phyloP scores from a whole-genome alignment of 352 stramenopile species.

The Phytophthora pistaciae region DNA sequence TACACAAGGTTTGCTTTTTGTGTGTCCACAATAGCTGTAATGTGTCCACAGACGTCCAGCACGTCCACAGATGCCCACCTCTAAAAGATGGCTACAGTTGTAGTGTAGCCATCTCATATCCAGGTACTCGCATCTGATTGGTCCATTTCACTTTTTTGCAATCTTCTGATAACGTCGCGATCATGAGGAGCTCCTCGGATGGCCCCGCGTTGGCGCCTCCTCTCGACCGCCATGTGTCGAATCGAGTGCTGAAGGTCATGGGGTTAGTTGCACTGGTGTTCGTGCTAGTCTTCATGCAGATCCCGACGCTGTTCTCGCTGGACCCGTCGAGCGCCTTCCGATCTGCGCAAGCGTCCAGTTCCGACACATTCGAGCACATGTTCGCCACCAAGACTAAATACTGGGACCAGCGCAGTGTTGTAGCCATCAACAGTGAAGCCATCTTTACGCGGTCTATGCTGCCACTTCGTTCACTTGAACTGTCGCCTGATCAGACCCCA shows the following conservation, averaged over 20 bases:
- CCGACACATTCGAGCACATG: conserved; percentile 35
- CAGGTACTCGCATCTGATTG: conserved; percentile 15
- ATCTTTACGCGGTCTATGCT: conserved; percentile 8
- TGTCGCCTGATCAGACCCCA: not conserved
- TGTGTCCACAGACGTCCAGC: not conserved
- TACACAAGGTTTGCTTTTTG: conserved; percentile 6
- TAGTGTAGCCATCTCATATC: conserved; percentile 21
- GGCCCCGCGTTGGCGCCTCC: not conserved
- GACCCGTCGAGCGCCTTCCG: conserved; percentile 1
- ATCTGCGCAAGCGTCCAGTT: conserved; percentile 1
- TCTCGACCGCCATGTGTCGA: not conserved
- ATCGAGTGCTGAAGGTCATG: not conserved
- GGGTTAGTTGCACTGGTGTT: conserved; percentile 13
- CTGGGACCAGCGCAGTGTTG: conserved; percentile 50
- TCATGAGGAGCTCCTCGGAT: conserved; percentile 24
- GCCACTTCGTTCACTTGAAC: conserved; percentile 12
- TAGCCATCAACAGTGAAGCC: not conserved
- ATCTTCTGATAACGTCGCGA: conserved; percentile 18
- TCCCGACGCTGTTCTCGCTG: conserved; percentile 7
- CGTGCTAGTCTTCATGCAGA: conserved; percentile 11
- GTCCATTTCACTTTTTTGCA: not conserved
- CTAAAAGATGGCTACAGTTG: conserved; percentile 1
- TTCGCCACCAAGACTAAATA: conserved; percentile 71
- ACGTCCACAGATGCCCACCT: conserved; percentile 7
- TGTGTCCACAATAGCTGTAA: not conserved